A percentile compares a stretch with the other conserved stretches of the same genome.
Evolutionary conservation across 202 grass and related monocot species (phyloP).

Genomic region (Setaria viridis): DNA sequence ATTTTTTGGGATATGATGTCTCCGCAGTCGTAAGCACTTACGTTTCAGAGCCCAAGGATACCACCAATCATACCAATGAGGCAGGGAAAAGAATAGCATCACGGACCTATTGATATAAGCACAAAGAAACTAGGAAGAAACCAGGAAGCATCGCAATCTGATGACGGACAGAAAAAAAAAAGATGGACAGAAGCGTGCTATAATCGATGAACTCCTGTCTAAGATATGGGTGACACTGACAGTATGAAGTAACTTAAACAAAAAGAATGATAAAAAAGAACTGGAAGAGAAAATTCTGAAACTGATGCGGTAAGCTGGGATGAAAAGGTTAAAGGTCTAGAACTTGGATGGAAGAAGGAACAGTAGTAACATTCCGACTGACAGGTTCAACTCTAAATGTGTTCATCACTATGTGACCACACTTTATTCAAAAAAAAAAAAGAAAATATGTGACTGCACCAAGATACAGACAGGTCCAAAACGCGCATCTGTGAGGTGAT

Average conservation of each 20-base stretch:
- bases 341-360: constrained; percentile 35
- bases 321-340: background rate
- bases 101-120: background rate
- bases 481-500: constrained; percentile 7
- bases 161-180: background rate
- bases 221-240: background rate
- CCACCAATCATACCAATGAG: constrained; percentile 18
- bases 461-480: background rate
- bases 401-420: background rate
- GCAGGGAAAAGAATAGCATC: background rate
- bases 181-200: constrained; percentile 24
- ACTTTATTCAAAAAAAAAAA: background rate
- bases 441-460: background rate
- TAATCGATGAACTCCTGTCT: background rate
- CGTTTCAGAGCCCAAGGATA: constrained; percentile 25
- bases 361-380: background rate
- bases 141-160: constrained; percentile 18
- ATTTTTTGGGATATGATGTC: background rate
- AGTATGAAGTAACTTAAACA: background rate
- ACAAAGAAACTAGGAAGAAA: constrained; percentile 8
- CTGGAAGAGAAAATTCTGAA: background rate
- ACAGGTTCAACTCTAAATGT: background rate
- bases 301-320: background rate
- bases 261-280: background rate
- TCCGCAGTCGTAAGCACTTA: constrained; percentile 48